phyloP scores from a whole-genome alignment of 2,329 filamentous ascomycete species.

The Xylariaceae sp. region DNA sequence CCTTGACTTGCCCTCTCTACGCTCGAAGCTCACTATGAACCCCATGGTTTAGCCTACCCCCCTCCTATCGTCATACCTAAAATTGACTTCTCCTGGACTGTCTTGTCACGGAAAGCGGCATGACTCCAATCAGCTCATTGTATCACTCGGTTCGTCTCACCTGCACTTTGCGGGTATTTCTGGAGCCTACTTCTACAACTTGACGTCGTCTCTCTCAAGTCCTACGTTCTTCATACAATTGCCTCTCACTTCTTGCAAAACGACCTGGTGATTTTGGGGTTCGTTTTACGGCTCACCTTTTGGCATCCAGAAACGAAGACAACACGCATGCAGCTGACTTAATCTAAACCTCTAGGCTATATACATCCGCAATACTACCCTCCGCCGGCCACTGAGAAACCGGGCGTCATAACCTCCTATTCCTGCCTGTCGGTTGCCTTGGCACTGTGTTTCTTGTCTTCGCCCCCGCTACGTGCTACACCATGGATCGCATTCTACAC shows the following conservation, averaged over 20 bases:
- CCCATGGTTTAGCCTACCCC: background rate
- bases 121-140: background rate
- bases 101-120: slow-evolving; percentile 6
- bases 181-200: background rate
- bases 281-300: background rate
- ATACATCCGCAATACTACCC: slow-evolving; percentile 3
- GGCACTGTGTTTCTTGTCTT: background rate
- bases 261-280: background rate
- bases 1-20: slow-evolving; percentile 1
- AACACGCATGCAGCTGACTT: slow-evolving; percentile 3
- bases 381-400: background rate
- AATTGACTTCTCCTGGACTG: background rate
- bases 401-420: background rate
- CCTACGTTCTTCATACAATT: background rate
- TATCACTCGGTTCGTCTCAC: background rate
- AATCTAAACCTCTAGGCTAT: slow-evolving; percentile 8
- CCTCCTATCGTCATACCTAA: background rate
- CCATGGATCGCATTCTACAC: slow-evolving; percentile 17
- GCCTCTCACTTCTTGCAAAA: background rate
- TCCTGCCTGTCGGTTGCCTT: slow-evolving; percentile 2
- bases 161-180: background rate
- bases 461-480: slow-evolving; percentile 4
- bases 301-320: background rate
- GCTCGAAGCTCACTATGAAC: background rate
- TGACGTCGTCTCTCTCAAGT: background rate